phyloP scores from a whole-genome alignment of 768 basidiomycete species.

The Calocybe indica region DNA sequence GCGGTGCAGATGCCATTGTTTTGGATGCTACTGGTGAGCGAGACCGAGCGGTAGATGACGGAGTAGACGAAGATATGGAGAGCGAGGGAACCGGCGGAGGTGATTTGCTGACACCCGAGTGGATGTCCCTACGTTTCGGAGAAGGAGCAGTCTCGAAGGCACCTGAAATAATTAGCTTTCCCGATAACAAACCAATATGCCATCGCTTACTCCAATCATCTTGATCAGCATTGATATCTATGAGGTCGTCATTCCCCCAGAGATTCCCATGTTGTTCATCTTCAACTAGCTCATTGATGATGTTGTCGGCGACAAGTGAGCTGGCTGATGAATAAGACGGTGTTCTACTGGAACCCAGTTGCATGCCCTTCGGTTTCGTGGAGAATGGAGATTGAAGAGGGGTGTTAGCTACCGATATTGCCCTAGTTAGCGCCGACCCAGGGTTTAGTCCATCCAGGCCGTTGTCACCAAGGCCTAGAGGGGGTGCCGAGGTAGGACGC shows the following conservation, averaged over 20 bases:
- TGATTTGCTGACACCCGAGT: neutral
- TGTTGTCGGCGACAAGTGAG: too few relatives aligned
- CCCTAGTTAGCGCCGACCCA: neutral
- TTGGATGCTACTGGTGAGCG: neutral
- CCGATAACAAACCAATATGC: neutral
- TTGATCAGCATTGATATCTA: slow-evolving; percentile 89
- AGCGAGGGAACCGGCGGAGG: slow-evolving; percentile 1
- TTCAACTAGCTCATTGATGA: too few relatives aligned
- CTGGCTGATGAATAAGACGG: slow-evolving; percentile 15
- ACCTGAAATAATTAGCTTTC: slow-evolving; percentile 30
- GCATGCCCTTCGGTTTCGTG: slow-evolving; percentile 54
- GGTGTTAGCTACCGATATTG: slow-evolving; percentile 4
- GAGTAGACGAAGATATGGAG: neutral
- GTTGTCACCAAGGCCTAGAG: slow-evolving; percentile 10
- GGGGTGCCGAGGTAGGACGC: slow-evolving; percentile 39
- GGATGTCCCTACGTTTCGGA: slow-evolving; percentile 9
- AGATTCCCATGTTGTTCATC: slow-evolving; percentile 28
- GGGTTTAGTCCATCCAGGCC: slow-evolving; percentile 12
- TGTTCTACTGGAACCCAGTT: slow-evolving; percentile 56
- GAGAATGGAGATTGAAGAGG: slow-evolving; percentile 12
- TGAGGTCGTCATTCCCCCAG: slow-evolving; percentile 78
- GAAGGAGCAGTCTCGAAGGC: slow-evolving; percentile 68
- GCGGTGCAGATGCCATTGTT: neutral
- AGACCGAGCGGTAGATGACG: slow-evolving; percentile 2
- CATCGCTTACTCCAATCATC: slow-evolving; percentile 86